Evolutionary conservation across 2,329 filamentous ascomycete species (phyloP).

Genomic region (Mycocentrospora acerina): DNA sequence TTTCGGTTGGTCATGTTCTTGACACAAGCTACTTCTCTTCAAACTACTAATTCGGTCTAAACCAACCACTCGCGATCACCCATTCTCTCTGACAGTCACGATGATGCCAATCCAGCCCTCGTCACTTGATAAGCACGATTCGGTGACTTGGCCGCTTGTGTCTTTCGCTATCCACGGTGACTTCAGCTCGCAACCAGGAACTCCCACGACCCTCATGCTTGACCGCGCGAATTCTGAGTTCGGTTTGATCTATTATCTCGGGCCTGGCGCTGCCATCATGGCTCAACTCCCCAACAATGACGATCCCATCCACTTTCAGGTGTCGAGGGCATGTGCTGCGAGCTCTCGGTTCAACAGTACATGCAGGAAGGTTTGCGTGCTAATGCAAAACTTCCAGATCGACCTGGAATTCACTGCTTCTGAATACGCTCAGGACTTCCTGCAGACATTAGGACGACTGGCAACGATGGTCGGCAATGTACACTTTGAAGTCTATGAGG

Average conservation of each 20-base stretch:
- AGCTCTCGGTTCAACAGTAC: conserved; percentile 8
- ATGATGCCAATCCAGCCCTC: no score
- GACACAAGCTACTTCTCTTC: no score
- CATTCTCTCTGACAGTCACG: no score
- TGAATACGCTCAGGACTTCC: conserved; percentile 9
- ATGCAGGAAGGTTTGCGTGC: conserved; percentile 17
- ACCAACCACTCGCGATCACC: no score
- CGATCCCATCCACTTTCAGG: conserved; percentile 18
- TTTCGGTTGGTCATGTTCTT: no score
- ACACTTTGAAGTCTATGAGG: conserved; percentile 14
- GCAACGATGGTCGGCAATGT: conserved; percentile 10
- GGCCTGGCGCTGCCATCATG: background rate
- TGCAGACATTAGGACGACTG: conserved; percentile 8
- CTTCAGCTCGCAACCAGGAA: conserved; percentile 2
- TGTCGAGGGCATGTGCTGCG: conserved; percentile 9
- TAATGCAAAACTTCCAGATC: conserved; percentile 15
- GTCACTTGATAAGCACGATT: no score
- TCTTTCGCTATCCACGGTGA: conserved; percentile 11
- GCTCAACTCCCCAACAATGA: conserved; percentile 11
- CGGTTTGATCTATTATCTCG: conserved; percentile 10
- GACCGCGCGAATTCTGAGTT: conserved; percentile 20
- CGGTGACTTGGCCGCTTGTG: conserved; percentile 10
- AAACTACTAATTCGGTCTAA: no score
- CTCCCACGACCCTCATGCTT: conserved; percentile 3
- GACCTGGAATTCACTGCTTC: conserved; percentile 14